Base-by-base conservation (phyloP, 495 filamentous ascomycete species). In the Talaromyces stipitatus region DNA sequence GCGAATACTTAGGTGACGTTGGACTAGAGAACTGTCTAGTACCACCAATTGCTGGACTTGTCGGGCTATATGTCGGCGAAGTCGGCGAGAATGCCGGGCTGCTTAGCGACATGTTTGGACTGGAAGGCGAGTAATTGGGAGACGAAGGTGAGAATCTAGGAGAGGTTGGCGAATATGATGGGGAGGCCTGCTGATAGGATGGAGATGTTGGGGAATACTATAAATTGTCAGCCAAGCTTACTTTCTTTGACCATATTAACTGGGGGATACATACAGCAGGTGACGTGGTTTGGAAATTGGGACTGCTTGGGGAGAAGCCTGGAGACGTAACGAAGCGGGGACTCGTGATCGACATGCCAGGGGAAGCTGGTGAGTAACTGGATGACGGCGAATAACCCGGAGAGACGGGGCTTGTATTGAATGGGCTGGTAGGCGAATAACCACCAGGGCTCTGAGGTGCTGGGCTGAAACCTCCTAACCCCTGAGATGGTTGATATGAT, bases 131-230 rank as follows among this genome's bases (percentile, higher is more conserved):
- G 64, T 84, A 85, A 22, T 76, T 78, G 4, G 80, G 80, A 55
- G 83, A 86, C 0, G 88, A 90, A 1, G 90, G 89, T 18, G 86
- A 90, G 67, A 91, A 92, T 50, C 76, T 86, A 28, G 92, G 91
- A 38, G 90, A 95, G 0, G 89, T 92, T 0, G 90, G 90, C 61
- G 85, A 90, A 67, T 90, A 92, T 43, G 79, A 84, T 9, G 89
- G 89, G 2, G 80, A 84, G 0, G 84, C 84, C 7, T 85, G 86
- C 2, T 85, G 87, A 72, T 84, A 82, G 57, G 78, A 76, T 58
- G 90, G 90, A 23, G 89, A 92, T 2, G 87, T 88, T 1, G 90
- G 90, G 23, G 89, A 91, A 72, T 95, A 95, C 0, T n/a, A n/a
- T n/a, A n/a, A n/a, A n/a, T n/a, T n/a, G n/a, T n/a, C n/a, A n/a